These are phyloP conservation scores for Aeschynomene evenia DNA, from an alignment of 306 rosid species.

Conservation along the genomic window DNA sequence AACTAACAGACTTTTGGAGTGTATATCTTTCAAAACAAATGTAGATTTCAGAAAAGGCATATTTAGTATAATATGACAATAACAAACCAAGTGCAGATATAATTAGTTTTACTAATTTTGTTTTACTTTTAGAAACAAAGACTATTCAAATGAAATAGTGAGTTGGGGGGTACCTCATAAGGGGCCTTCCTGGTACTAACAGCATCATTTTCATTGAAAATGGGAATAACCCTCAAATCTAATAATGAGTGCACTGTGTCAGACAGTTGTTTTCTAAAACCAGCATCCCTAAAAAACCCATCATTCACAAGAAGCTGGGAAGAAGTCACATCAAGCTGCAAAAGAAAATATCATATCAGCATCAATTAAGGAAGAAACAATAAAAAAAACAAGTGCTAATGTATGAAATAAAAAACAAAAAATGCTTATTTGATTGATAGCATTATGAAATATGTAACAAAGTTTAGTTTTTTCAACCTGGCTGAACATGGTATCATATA, in stretches of 20 bases:
- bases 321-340: conserved; percentile 97
- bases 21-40: not conserved
- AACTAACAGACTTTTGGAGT: not conserved
- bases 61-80: not conserved
- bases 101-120: not conserved
- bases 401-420: not conserved
- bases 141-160: conserved; percentile 12
- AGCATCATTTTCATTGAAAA: conserved; percentile 97
- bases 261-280: conserved; percentile 74
- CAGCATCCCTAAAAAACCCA: conserved; percentile 65
- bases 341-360: conserved; percentile 33
- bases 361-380: conserved; percentile 7
- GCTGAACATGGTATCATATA: conserved; percentile 92
- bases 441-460: not conserved
- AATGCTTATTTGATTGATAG: not conserved
- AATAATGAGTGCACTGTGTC: conserved; percentile 75
- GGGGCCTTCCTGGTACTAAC: conserved; percentile 94
- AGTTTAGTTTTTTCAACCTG: conserved; percentile 51
- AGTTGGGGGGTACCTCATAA: conserved; percentile 52
- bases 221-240: conserved; percentile 71
- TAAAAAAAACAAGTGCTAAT: not conserved
- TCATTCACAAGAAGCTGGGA: conserved; percentile 98
- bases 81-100: not conserved
- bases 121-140: not conserved
- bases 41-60: not conserved